Percentiles rank a stretch among this genome's conserved stretches.
Evolutionary conservation across 768 basidiomycete species (phyloP).

Genomic region (Russula ochroleuca): DNA sequence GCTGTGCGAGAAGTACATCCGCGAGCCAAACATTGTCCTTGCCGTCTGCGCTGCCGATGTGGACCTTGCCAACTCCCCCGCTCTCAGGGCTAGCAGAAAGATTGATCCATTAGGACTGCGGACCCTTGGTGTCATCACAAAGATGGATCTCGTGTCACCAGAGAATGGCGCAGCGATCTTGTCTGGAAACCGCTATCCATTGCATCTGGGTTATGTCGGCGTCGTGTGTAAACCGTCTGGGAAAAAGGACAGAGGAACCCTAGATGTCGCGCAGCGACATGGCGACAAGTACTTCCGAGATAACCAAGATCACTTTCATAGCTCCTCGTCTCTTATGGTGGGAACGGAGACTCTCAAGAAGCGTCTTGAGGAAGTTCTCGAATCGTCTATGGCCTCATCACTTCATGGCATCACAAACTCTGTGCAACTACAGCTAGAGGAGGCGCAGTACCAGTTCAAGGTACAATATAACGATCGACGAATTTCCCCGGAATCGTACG

Average conservation of each 20-base stretch:
- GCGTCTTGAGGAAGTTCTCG: constrained; percentile 94
- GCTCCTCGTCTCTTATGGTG: constrained; percentile 68
- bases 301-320: constrained; percentile 59
- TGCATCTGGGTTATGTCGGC: constrained; percentile 95
- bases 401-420: constrained; percentile 95
- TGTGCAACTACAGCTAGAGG: constrained; percentile 95
- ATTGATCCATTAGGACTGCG: constrained; percentile 93
- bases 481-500: constrained; percentile 93
- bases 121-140: constrained; percentile 96
- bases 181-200: constrained; percentile 88
- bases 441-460: constrained; percentile 98
- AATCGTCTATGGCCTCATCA: constrained; percentile 95
- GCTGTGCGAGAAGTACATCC: constrained; percentile 94
- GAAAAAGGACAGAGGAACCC: constrained; percentile 50
- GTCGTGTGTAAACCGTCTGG: constrained; percentile 82
- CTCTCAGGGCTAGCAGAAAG: constrained; percentile 85
- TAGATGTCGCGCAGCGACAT: constrained; percentile 47
- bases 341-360: constrained; percentile 88
- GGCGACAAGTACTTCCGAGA: constrained; percentile 67
- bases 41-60: constrained; percentile 98
- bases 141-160: constrained; percentile 95
- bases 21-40: constrained; percentile 99
- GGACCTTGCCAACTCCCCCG: constrained; percentile 96
- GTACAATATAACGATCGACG: constrained; percentile 96
- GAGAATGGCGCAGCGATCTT: constrained; percentile 79